Conservation (phyloP, 139 green algal genomes). For the Edaphochlamys debaryana region DNA sequence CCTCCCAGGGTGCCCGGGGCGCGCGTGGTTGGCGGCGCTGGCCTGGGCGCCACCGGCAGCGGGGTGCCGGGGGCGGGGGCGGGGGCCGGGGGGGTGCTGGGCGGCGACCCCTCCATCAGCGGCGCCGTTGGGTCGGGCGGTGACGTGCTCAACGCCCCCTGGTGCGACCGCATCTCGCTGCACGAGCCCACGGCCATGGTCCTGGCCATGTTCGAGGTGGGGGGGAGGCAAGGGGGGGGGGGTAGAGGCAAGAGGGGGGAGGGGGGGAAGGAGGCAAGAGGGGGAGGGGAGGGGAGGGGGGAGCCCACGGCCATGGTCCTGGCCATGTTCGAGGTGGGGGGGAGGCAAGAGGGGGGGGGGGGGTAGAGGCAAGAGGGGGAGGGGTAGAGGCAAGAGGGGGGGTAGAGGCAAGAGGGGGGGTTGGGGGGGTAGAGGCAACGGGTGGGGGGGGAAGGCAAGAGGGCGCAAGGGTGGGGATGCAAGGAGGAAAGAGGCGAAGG, state of each 20-base stretch:
- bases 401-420: no score
- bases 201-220: constrained; percentile 49
- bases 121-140: not conserved
- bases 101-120: constrained; percentile 7
- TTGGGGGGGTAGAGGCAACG: no score
- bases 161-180: constrained; percentile 49
- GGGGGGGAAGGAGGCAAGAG: no score
- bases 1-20: constrained; percentile 33
- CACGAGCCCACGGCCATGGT: constrained; percentile 35
- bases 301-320: constrained; percentile 38
- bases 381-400: no score
- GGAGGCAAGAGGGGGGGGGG: no score
- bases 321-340: constrained; percentile 46
- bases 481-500: no score
- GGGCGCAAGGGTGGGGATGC: no score
- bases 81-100: not conserved
- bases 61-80: not conserved
- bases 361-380: no score
- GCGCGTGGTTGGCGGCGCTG: constrained; percentile 12
- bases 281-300: no score
- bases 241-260: no score
- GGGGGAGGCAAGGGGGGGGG: no score
- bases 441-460: no score
- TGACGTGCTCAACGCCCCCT: constrained; percentile 23
- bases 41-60: not conserved